Conservation (phyloP, 768 basidiomycete genomes). For the Suillus tomentosus region DNA sequence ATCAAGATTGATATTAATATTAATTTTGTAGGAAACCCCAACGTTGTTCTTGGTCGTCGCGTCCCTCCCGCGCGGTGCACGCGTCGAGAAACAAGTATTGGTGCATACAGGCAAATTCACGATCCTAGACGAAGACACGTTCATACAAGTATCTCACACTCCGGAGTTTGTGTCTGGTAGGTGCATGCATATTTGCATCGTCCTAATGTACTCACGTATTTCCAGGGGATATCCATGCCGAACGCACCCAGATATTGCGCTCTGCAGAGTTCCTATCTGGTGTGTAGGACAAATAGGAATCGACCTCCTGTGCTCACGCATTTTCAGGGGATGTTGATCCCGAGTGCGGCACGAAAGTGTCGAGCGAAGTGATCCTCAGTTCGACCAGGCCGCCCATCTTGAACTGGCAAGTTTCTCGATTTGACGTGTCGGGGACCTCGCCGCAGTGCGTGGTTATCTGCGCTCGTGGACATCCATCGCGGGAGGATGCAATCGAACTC, state of each 20-base stretch:
- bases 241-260: slow-evolving; percentile 27
- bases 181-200: background rate
- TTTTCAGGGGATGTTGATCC: background rate
- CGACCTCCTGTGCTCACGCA: background rate
- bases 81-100: slow-evolving; percentile 76
- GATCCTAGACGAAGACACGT: slow-evolving; percentile 45
- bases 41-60: slow-evolving; percentile 64
- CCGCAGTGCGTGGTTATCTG: slow-evolving; percentile 45
- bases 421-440: slow-evolving; percentile 39
- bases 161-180: slow-evolving; percentile 48
- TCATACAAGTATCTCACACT: slow-evolving; percentile 30
- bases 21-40: slow-evolving; percentile 33
- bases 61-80: slow-evolving; percentile 69
- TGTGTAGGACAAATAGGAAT: slow-evolving; percentile 17
- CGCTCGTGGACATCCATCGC: slow-evolving; percentile 30
- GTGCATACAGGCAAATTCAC: slow-evolving; percentile 65
- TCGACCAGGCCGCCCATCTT: slow-evolving; percentile 23
- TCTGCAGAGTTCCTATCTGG: slow-evolving; percentile 45
- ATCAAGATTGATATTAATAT: too few relatives aligned
- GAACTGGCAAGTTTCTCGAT: slow-evolving; percentile 52
- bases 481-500: slow-evolving; percentile 1
- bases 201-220: background rate
- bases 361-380: slow-evolving; percentile 9
- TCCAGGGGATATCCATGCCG: background rate
- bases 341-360: background rate